phyloP scores from a whole-genome alignment of 164 flowering plant genomes.

The Amborella trichopoda region DNA sequence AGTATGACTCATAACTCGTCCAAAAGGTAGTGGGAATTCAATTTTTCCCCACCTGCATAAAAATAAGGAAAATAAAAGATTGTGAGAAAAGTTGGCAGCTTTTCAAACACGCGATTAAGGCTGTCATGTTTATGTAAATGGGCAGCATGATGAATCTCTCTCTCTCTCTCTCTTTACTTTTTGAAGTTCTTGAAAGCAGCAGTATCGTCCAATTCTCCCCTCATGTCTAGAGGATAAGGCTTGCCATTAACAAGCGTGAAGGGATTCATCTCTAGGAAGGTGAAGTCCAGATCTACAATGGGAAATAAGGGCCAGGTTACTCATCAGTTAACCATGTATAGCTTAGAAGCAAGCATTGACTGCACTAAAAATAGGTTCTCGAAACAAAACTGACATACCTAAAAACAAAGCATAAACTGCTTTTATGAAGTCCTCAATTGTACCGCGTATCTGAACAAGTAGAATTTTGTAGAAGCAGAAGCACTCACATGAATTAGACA shows the following conservation, averaged over 20 bases:
- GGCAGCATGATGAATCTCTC: no score
- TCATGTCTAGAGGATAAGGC: slow-evolving; percentile 99
- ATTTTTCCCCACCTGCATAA: slow-evolving; percentile 69
- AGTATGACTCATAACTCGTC: slow-evolving; percentile 80
- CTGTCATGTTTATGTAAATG: no score
- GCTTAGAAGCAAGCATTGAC: not conserved
- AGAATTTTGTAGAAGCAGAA: slow-evolving; percentile 1
- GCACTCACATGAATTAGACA: slow-evolving; percentile 1
- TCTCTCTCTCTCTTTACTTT: no score
- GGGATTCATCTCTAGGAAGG: slow-evolving; percentile 98
- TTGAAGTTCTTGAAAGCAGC: slow-evolving; percentile 98
- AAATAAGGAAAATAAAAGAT: not conserved
- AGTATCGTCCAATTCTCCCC: slow-evolving; percentile 98
- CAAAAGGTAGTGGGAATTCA: slow-evolving; percentile 91
- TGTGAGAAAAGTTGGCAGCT: no score
- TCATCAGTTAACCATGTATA: not conserved
- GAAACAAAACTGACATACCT: slow-evolving; percentile 27
- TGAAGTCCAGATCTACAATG: slow-evolving; percentile 82
- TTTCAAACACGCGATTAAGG: no score
- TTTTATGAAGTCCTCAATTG: slow-evolving; percentile 58
- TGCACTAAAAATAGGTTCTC: not conserved
- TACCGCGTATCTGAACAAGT: slow-evolving; percentile 39
- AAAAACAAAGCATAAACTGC: slow-evolving; percentile 44
- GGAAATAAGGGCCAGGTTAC: slow-evolving; percentile 1
- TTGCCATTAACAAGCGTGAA: slow-evolving; percentile 83